Base-by-base conservation (phyloP, 345 rosid species). In the Brassica carinata region DNA sequence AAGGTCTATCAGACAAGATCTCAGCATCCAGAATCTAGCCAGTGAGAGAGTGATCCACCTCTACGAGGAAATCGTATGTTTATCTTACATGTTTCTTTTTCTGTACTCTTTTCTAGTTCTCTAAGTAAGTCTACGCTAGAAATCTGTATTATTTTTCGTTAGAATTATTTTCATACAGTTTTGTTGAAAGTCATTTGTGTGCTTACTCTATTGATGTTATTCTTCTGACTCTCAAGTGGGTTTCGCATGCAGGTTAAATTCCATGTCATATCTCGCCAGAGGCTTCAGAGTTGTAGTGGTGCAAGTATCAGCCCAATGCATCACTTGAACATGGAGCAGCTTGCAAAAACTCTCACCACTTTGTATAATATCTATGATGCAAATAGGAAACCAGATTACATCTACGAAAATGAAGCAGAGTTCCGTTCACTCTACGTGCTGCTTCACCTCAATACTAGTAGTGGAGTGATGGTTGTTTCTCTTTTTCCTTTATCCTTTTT, bases 1-100 rank as follows among this genome's bases (percentile, higher is more conserved):
- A 45, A 87, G 99, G 86, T 95, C 99, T 64, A 85, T 95, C 62
- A 88, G 99, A 83, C 98, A 95, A 84, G 99, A 95, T 79, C 90
- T 92, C 55, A 90, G 87, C 83, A 95, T 93, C 93, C 99, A 95
- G 83, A 87, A 88, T 75, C 84, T 95, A 75, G 86, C 84, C 77
- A 85, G 82, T 74, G 85, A 86, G 43, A 80, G 79, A 87, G 96
- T 82, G 55, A 84, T 95, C 82, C 26, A 38, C 88, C 88, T 95
- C 83, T 92, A 87, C 2, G 97, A 93, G 82, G 84, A 91, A 88
- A 92, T 94, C 87, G 99, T 94, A 91, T 45, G 80, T 59, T 83
- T 67, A 9, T 19, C 4, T 73, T 7, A 31, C 84, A 67, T 83
- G 38, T 43, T 70, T 80, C 57, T 53, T 48, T 38, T 19, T 31